Percentiles rank a stretch among this genome's conserved stretches.
Conservation (phyloP, 2,329 filamentous ascomycete species). For the Helotiales sp. region DNA sequence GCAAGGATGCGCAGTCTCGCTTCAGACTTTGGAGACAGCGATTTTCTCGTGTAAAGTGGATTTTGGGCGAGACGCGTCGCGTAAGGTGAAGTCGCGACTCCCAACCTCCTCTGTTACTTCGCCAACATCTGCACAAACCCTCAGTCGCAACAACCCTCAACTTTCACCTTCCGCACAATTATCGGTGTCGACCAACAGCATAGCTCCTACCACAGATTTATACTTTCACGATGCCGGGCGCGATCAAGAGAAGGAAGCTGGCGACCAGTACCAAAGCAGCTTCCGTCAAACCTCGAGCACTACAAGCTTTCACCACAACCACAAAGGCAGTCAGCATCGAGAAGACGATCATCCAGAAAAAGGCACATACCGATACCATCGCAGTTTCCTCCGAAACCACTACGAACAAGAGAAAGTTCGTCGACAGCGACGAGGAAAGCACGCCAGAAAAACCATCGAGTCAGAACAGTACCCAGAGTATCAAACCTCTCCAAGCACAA, state of each 20-base stretch:
- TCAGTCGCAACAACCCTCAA: constrained; percentile 16
- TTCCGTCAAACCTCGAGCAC: constrained; percentile 33
- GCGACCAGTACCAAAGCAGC: constrained; percentile 17
- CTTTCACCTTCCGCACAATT: constrained; percentile 22
- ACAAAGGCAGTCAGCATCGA: constrained; percentile 40
- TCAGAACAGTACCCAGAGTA: background rate
- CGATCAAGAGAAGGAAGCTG: constrained; percentile 33
- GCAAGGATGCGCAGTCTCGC: no score
- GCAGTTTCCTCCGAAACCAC: constrained; percentile 33
- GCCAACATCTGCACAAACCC: constrained; percentile 2
- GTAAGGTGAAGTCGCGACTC: constrained; percentile 20
- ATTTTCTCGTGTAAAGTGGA: constrained; percentile 25
- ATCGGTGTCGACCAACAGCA: constrained; percentile 15
- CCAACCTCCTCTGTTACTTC: constrained; percentile 21
- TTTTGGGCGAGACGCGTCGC: constrained; percentile 32
- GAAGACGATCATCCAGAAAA: constrained; percentile 37
- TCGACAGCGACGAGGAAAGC: constrained; percentile 24
- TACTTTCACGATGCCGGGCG: constrained; percentile 31
- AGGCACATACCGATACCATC: constrained; percentile 27
- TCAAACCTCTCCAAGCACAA: background rate
- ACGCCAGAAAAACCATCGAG: constrained; percentile 17
- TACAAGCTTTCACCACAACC: constrained; percentile 44
- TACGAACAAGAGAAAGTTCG: constrained; percentile 35
- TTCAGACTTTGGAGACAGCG: no score
- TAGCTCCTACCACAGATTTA: constrained; percentile 23